Conservation (phyloP, 2,329 filamentous ascomycete genomes). For the Macrophomina phaseolina region DNA sequence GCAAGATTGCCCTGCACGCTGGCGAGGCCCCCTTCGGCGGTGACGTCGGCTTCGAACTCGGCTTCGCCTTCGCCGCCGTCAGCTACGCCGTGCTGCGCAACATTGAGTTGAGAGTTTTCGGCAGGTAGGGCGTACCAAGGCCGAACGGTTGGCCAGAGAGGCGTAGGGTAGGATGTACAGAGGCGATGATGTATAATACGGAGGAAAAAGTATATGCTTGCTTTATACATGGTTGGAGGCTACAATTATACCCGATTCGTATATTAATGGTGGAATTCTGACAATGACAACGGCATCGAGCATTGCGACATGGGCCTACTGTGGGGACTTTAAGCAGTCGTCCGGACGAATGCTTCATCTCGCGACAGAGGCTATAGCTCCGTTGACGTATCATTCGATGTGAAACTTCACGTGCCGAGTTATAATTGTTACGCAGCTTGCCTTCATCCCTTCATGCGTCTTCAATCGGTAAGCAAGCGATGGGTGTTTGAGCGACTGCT, state of each 20-base stretch:
- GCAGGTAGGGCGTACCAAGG: constrained; percentile 40
- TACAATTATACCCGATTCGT: constrained; percentile 4
- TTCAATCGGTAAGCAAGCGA: too few relatives aligned
- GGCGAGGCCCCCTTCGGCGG: constrained; percentile 59
- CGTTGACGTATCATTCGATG: too few relatives aligned
- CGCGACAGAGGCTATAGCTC: not conserved
- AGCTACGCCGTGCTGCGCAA: constrained; percentile 60
- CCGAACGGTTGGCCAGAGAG: constrained; percentile 14
- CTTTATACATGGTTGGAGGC: not conserved
- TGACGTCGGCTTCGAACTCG: constrained; percentile 70
- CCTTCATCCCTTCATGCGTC: too few relatives aligned
- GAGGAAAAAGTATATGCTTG: not conserved
- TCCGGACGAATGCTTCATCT: not conserved
- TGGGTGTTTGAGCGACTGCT: too few relatives aligned
- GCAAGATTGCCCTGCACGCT: constrained; percentile 68
- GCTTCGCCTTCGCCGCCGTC: constrained; percentile 63
- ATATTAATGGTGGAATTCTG: too few relatives aligned
- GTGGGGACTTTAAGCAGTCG: not conserved
- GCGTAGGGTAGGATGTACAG: not conserved
- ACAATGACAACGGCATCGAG: too few relatives aligned
- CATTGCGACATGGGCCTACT: not conserved
- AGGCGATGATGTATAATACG: not conserved
- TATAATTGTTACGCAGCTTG: too few relatives aligned
- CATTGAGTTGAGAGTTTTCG: constrained; percentile 54
- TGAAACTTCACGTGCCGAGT: too few relatives aligned